Percentiles rank a stretch among this genome's conserved stretches.
These are phyloP conservation scores for Paraphoma chrysanthemicola DNA, from an alignment of 2,329 filamentous ascomycete species.

Conservation along the genomic window DNA sequence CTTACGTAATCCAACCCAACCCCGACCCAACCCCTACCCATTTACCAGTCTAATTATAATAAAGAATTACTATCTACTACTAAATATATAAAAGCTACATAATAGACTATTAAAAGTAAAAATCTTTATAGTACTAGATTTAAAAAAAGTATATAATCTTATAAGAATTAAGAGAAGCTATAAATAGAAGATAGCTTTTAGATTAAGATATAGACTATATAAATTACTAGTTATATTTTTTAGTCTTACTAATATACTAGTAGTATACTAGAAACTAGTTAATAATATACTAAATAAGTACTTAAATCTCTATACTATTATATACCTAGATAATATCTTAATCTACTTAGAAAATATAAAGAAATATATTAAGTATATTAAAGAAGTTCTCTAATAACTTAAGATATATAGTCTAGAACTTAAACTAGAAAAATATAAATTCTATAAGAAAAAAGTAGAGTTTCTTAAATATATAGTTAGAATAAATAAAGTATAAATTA, in stretches of 20 bases:
- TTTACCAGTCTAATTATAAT: conserved; percentile 10
- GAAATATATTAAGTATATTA: no score
- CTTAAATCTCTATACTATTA: neutral
- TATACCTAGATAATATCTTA: no score
- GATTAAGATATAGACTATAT: conserved; percentile 6
- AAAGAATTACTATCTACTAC: conserved; percentile 14
- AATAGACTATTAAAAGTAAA: conserved; percentile 6
- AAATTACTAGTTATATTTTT: conserved; percentile 11
- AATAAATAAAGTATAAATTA: no score
- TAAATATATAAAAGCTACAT: conserved; percentile 10
- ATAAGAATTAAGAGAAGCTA: conserved; percentile 9
- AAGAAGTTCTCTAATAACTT: neutral
- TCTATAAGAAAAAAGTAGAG: neutral
- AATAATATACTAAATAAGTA: conserved; percentile 1
- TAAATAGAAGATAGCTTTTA: conserved; percentile 14
- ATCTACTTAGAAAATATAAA: neutral
- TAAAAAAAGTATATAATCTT: conserved; percentile 10
- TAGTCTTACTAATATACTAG: conserved; percentile 4
- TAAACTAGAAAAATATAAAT: neutral
- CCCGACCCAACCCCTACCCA: no score
- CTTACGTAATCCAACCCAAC: no score
- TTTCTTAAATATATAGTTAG: neutral
- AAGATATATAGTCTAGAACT: neutral
- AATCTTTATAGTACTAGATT: conserved; percentile 12
- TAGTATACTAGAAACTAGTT: conserved; percentile 12